Evolutionary conservation across 106 monocot species (phyloP), one percentile per base, ranked within the genome.

Genomic region (Narthecium ossifragum): DNA sequence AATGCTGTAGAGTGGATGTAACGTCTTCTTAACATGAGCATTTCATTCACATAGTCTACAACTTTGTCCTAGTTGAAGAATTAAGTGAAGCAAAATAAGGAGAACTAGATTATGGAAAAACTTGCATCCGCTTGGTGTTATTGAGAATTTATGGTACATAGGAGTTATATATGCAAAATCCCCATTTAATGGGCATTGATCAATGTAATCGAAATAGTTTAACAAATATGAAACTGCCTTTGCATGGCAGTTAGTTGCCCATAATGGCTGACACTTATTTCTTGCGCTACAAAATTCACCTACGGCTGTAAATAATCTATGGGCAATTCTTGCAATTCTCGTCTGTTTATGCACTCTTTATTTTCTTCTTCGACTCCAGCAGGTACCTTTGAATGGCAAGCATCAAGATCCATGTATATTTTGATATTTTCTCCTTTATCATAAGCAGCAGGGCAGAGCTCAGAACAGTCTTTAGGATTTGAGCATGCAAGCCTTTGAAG

Each of bases 401-500:
- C 75, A 96, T 59, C 1, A 78, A 52, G 33, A 96, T 62, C 96
- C 96, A 96, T 5, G 90, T 86, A 36, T 65, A 78, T 46, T 58
- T 86, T 33, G 90, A 72, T 61, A 96, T 84, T 63, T 90, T 90
- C 67, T 96, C 96, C 74, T 96, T 96, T 29, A 96, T 90, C 96
- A 96, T 96, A 52, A 96, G 67, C 64, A 96, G 69, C 64, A 96
- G 63, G 8, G 96, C 96, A 34, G 96, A 90, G 56, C 90, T 90
- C 33, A 96, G 51, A 36, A 96, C 96, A 8, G 90, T 90, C 68
- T 96, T 96, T 70, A 96, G 28, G 40, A 96, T 96, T 69, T 96
- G 96, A 64, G 86, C 96, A 18, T 96, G 75, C 50, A 96, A 62
- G 0, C 96, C 90, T 72, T 96, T 96, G 80, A 84, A 96, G 73